Conservation (phyloP, 2,329 filamentous ascomycete genomes). For the Monilinia polystroma region DNA sequence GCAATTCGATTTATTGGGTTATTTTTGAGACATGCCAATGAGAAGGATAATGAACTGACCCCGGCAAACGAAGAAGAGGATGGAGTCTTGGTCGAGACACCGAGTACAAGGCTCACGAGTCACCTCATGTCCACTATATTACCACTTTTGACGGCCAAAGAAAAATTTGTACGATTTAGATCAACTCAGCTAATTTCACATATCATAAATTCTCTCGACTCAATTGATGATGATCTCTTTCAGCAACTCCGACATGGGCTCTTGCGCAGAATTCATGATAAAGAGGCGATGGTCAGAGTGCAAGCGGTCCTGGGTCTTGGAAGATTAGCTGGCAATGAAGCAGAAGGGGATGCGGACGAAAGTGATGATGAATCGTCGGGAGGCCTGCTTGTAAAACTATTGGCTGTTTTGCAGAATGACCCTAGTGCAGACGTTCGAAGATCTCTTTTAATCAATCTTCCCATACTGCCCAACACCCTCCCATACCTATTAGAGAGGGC, state of each 20-base stretch:
- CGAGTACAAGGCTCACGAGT: constrained; percentile 74
- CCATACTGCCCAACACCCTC: constrained; percentile 76
- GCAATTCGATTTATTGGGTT: constrained; percentile 82
- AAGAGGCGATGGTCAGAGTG: constrained; percentile 86
- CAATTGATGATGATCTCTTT: constrained; percentile 90
- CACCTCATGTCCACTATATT: constrained; percentile 71
- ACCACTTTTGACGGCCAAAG: constrained; percentile 78
- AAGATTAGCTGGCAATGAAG: constrained; percentile 74
- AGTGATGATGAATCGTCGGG: constrained; percentile 66
- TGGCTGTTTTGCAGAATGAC: constrained; percentile 90
- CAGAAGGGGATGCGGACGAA: constrained; percentile 68
- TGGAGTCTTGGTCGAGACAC: constrained; percentile 75
- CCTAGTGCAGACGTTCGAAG: constrained; percentile 90
- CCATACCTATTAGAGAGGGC: constrained; percentile 88
- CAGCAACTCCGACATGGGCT: constrained; percentile 76
- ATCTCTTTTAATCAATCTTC: constrained; percentile 86
- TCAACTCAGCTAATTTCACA: constrained; percentile 88
- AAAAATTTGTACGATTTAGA: constrained; percentile 88
- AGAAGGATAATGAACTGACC: constrained; percentile 68
- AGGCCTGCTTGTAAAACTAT: constrained; percentile 75
- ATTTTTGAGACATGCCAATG: constrained; percentile 72
- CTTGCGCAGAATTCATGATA: constrained; percentile 84
- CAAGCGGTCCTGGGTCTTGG: constrained; percentile 92
- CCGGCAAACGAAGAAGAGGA: constrained; percentile 64
- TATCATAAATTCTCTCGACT: constrained; percentile 87